Evolutionary conservation across 148 eudicot species (phyloP), one percentile per base, ranked within the genome.

Genomic region (Vaccinium myrtillus): DNA sequence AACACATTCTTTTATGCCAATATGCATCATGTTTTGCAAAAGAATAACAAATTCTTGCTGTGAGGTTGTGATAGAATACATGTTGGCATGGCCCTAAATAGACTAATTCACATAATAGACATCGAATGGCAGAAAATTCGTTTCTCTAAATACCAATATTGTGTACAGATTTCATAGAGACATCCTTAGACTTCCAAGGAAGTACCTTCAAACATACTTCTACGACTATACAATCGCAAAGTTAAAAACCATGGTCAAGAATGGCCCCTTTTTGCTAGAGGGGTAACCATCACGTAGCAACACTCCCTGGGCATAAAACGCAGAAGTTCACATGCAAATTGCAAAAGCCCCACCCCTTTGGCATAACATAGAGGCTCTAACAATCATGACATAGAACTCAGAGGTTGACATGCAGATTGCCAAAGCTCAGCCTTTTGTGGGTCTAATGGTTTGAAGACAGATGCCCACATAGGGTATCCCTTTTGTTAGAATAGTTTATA

Each of bases 251-350:
- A 27, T 27, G 30, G 30, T 27, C 30, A 0, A 78, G 53, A 5
- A 21, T 39, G 53, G 67, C 2, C 67, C 67, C 67, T 6, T 21
- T 59, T 59, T 19, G 67, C 4, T 19, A 21, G 25, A n/a, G 67
- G 25, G 67, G 25, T 1, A 9, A 59, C 23, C 67, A 56, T 16
- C 61, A 56, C 61, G 3, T 19, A 8, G 7, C n/a, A 59, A 59
- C 2, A 18, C 67, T 5, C 67, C 67, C 67, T 2, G 25, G 27
- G 21, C 6, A n/a, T 23, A 77, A 16, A 77, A 46, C 13, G 8
- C 15, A 50, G 55, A 51, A n/a, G n/a, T 48, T 76, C 79, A 77
- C 15, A 77, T 9, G 54, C 79, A 50, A n/a, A 71, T 71, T 71
- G 75, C 27, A 23, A 50, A 77, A 51, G 18, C 39, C 15, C 10